Conservation (phyloP, 208 protist genomes). For the Trypanosoma cruzi region DNA sequence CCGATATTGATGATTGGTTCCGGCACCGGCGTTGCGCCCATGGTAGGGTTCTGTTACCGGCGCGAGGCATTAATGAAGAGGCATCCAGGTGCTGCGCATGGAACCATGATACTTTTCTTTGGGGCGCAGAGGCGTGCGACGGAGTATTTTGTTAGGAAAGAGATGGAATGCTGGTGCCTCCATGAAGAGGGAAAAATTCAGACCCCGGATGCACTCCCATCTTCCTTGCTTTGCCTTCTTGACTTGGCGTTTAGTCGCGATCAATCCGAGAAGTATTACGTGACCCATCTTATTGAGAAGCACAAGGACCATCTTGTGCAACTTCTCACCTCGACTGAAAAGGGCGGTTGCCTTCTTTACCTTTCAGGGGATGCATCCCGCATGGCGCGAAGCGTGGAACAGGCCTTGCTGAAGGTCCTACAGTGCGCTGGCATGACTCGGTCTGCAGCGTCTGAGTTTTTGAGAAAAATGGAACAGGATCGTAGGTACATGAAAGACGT, state of each 20-base stretch:
- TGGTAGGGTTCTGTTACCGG: constrained; percentile 80
- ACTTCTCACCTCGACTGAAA: constrained; percentile 40
- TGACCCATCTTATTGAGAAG: constrained; percentile 86
- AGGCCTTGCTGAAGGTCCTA: constrained; percentile 68
- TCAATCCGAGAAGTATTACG: constrained; percentile 71
- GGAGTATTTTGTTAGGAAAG: constrained; percentile 70
- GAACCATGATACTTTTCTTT: constrained; percentile 70
- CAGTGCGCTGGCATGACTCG: constrained; percentile 59
- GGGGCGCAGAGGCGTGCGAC: constrained; percentile 44
- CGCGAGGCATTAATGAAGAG: constrained; percentile 61
- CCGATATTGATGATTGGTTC: constrained; percentile 93
- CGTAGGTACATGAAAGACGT: constrained; percentile 93
- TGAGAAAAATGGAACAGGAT: constrained; percentile 73
- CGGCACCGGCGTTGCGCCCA: constrained; percentile 90
- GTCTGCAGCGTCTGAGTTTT: constrained; percentile 64
- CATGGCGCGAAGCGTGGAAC: constrained; percentile 94
- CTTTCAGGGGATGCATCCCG: constrained; percentile 90
- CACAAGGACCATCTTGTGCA: constrained; percentile 58
- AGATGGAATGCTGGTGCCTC: constrained; percentile 51
- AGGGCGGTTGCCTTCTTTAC: constrained; percentile 70
- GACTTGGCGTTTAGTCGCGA: constrained; percentile 91
- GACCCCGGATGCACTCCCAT: constrained; percentile 18
- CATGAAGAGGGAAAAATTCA: constrained; percentile 28
- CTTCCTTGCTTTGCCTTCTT: constrained; percentile 54
- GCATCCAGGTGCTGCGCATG: constrained; percentile 32